phyloP scores from a whole-genome alignment of 495 filamentous ascomycete genomes.

The Aspergillus biplanus region DNA sequence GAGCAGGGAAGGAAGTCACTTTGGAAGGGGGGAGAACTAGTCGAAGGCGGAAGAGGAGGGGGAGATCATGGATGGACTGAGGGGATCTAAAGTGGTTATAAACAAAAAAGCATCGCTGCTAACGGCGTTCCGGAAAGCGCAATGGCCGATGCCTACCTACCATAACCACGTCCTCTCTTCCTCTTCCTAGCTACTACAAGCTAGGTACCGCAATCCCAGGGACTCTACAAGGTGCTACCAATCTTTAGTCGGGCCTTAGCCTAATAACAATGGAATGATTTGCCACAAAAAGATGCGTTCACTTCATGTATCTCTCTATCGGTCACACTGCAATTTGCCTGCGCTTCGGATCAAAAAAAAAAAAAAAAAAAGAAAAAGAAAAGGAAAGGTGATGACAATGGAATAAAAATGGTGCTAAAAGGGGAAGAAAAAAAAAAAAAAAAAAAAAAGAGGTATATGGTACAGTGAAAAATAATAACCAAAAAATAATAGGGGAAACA shows the following conservation, averaged over 20 bases:
- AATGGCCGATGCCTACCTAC: constrained; percentile 22
- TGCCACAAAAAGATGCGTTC: too few species aligned
- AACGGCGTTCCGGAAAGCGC: constrained; percentile 32
- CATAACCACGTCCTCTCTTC: background rate
- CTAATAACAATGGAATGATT: too few species aligned
- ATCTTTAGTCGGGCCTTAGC: too few species aligned
- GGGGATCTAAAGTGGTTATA: background rate
- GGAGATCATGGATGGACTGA: constrained; percentile 25
- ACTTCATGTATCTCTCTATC: too few species aligned
- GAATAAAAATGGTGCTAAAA: too few species aligned
- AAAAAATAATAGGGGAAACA: constrained; percentile 13
- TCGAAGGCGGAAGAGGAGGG: constrained; percentile 20
- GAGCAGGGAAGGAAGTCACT: constrained; percentile 20
- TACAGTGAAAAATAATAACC: constrained; percentile 27
- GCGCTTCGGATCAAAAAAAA: constrained; percentile 21
- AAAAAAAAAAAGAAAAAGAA: too few species aligned
- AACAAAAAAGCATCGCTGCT: constrained; percentile 2
- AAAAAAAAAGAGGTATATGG: constrained; percentile 28
- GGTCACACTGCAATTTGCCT: constrained; percentile 13
- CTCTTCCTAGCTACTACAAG: too few species aligned
- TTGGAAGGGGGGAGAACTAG: constrained; percentile 20
- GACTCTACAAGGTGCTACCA: too few species aligned
- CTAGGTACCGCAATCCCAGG: too few species aligned
- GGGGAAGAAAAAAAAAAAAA: constrained; percentile 19
- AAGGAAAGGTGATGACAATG: too few species aligned